Percentiles rank a stretch among this genome's conserved stretches.
phyloP scores from a whole-genome alignment of 805 yeast genomes.

The Spathaspora sp. region DNA sequence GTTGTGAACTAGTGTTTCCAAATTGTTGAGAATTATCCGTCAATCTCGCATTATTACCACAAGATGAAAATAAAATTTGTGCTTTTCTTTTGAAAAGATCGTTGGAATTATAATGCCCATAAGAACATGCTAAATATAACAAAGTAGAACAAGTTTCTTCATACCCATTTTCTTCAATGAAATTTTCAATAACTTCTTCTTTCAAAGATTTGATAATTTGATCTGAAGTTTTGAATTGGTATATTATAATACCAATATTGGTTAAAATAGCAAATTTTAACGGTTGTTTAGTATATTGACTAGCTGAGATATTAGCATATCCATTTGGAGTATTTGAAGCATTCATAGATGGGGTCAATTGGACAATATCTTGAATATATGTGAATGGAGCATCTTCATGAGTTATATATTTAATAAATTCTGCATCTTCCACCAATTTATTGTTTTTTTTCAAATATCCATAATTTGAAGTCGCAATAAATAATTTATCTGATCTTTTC shows the following conservation, averaged over 20 bases:
- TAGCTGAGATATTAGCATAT: conserved; percentile 80
- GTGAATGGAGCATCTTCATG: conserved; percentile 21
- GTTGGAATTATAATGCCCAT: conserved; percentile 50
- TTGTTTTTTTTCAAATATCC: conserved; percentile 75
- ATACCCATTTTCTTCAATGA: conserved; percentile 75
- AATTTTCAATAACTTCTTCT: conserved; percentile 62
- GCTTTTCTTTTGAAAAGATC: conserved; percentile 43
- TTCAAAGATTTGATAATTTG: conserved; percentile 67
- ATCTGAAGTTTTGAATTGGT: conserved; percentile 77
- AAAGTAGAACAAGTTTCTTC: conserved; percentile 91
- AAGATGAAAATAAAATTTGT: conserved; percentile 47
- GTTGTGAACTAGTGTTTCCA: conserved; percentile 1
- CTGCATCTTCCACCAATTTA: conserved; percentile 76
- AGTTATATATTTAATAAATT: conserved; percentile 44
- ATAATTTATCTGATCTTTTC: conserved; percentile 47
- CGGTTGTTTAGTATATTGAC: conserved; percentile 69
- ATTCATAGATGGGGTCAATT: conserved; percentile 64
- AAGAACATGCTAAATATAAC: conserved; percentile 75
- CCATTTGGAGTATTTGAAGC: conserved; percentile 78
- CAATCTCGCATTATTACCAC: conserved; percentile 50
- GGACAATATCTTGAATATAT: conserved; percentile 67
- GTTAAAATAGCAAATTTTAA: conserved; percentile 81
- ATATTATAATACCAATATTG: conserved; percentile 69
- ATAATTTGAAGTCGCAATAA: conserved; percentile 79
- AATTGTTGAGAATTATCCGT: conserved; percentile 15